Evolutionary conservation across 345 rosid genomes (phyloP).

Genomic region (Ceriops decandra): DNA sequence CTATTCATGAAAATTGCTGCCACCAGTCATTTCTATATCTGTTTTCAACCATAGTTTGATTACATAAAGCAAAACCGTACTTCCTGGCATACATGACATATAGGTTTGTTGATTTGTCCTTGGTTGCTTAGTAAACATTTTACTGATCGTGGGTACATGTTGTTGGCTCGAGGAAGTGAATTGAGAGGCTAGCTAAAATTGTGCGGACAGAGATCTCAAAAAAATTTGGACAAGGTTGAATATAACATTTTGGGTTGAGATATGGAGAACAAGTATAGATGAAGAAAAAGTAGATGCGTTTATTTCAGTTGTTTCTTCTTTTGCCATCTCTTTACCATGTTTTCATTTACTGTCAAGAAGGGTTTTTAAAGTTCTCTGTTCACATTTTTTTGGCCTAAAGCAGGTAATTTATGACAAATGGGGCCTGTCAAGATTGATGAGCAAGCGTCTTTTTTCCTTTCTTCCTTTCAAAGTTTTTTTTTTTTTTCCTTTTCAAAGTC

Average conservation of each 20-base stretch:
- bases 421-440: conserved; percentile 10
- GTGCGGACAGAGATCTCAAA: neutral
- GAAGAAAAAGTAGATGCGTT: neutral
- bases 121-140: neutral
- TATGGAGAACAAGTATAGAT: neutral
- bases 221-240: neutral
- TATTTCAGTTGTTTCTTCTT: neutral
- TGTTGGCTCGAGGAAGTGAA: neutral
- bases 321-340: neutral
- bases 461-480: no score
- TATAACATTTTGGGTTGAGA: neutral
- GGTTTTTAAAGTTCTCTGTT: neutral
- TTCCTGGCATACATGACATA: no score
- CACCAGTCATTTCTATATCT: no score
- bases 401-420: conserved; percentile 10
- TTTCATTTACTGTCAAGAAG: neutral
- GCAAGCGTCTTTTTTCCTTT: neutral
- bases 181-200: neutral
- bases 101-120: neutral
- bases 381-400: conserved; percentile 1
- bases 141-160: no score
- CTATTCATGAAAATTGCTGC: no score
- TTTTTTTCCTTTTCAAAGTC: neutral
- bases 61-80: no score
- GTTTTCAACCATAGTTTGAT: no score